Conservation (phyloP, 2,329 filamentous ascomycete genomes). For the Geosmithia morbida region DNA sequence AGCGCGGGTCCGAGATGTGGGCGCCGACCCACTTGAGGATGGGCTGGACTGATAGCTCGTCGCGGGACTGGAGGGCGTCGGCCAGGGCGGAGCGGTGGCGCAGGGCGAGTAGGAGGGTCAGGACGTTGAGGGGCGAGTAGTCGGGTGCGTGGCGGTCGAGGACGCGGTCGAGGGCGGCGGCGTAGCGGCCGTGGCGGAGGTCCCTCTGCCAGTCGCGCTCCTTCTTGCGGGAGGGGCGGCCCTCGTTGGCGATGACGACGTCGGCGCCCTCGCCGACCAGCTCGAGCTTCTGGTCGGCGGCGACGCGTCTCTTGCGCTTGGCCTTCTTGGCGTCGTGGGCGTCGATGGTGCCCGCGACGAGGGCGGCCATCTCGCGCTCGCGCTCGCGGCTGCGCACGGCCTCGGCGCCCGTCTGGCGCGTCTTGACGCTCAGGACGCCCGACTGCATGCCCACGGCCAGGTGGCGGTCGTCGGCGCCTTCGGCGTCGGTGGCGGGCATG, state of each 20-base stretch:
- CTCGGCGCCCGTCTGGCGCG: constrained; percentile 71
- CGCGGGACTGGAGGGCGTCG: constrained; percentile 63
- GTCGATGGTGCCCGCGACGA: constrained; percentile 65
- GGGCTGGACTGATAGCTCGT: constrained; percentile 69
- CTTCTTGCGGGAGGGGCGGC: constrained; percentile 33
- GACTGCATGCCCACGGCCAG: constrained; percentile 91
- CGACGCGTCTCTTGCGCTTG: constrained; percentile 47
- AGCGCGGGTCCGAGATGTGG: constrained; percentile 70
- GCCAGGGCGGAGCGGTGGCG: constrained; percentile 78
- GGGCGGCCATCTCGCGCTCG: constrained; percentile 71
- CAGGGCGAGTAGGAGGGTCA: constrained; percentile 72
- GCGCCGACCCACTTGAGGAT: constrained; percentile 71
- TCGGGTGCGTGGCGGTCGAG: constrained; percentile 39
- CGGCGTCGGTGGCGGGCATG: constrained; percentile 29
- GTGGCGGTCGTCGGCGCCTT: constrained; percentile 65
- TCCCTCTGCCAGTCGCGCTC: constrained; percentile 68
- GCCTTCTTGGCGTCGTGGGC: constrained; percentile 59
- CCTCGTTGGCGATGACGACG: constrained; percentile 71
- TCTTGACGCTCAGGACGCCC: constrained; percentile 80
- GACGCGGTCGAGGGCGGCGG: constrained; percentile 64
- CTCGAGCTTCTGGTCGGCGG: constrained; percentile 46
- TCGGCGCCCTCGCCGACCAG: constrained; percentile 74
- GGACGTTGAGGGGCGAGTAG: constrained; percentile 44
- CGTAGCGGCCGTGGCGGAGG: constrained; percentile 65
- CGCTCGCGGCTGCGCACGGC: constrained; percentile 63